Evolutionary conservation across 768 basidiomycete genomes (phyloP), one percentile per base, ranked within the genome.

Genomic region (Lactarius hatsudake): DNA sequence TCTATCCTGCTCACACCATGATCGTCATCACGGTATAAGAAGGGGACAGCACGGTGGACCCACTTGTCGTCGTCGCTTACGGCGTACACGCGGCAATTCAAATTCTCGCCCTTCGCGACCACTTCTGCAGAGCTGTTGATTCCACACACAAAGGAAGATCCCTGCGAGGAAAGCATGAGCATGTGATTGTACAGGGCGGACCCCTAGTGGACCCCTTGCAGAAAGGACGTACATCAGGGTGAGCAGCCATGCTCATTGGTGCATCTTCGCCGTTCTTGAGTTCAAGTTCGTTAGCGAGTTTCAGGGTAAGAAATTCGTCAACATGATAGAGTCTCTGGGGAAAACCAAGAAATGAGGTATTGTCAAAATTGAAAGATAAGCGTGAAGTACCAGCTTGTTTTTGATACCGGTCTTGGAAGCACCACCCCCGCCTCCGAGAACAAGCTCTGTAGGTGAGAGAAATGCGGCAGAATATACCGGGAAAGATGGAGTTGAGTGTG

Each of bases 371-470:
- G 13, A 43, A 2, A 53, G 1, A 2, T 20, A 32, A 30, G 12
- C 10, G 55, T 32, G 18, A 80, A 90, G 73, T 70, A 93, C 96
- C 71, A 99, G 78, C 76, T 94, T 93, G 79, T 99, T 99, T 81
- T 94, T 93, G 67, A 99, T 90, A 4, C 97, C 97, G 61, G 84
- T 94, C 69, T 85, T 85, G 12, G 90, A 86, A 15, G 91, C 84
- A 20, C 96, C 96, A 1, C 91, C 91, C 23, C 97, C 97, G 5
- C 96, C 97, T 1, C 94, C 96, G 7, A 96, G 81, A 2, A 96
- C 81, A 23, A 98, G 79, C 30, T 85, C 81, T 28, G 84, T 80
- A n/a, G 88, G 82, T 0, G 88, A 83, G 12, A 91, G 74, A 78
- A 96, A 98, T 17, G 87, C 86, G 61, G 89, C 86, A 5, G 92